phyloP scores from a whole-genome alignment of 371 early-diverging fungal genomes.

The Mortierella sp. region DNA sequence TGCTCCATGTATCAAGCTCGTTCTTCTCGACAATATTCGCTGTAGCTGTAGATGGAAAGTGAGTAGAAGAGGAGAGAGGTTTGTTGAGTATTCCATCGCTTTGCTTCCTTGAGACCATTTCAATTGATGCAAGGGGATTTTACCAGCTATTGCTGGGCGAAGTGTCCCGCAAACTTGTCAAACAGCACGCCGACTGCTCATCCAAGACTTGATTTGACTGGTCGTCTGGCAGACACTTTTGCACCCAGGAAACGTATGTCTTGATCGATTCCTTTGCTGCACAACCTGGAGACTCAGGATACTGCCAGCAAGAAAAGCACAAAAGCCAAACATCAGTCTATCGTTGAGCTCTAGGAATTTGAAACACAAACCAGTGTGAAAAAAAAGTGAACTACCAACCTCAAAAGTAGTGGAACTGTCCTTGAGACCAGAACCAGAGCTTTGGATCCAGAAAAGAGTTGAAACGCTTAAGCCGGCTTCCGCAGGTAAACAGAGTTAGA shows the following conservation, averaged over 20 bases:
- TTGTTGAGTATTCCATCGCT: background rate
- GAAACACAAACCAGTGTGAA: constrained; percentile 6
- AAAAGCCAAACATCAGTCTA: constrained; percentile 1
- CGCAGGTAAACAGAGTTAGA: constrained; percentile 28
- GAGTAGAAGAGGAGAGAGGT: background rate
- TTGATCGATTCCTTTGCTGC: constrained; percentile 17
- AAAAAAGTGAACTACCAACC: constrained; percentile 10
- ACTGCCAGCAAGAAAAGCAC: background rate
- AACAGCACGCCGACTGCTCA: constrained; percentile 29
- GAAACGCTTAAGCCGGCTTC: constrained; percentile 20
- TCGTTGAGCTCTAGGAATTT: background rate
- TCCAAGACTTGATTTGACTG: constrained; percentile 24
- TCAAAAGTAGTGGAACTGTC: constrained; percentile 31
- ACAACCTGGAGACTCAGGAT: constrained; percentile 32
- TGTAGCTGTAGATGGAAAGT: background rate
- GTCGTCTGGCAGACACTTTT: constrained; percentile 24
- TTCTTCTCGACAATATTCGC: constrained; percentile 23
- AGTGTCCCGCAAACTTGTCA: constrained; percentile 22
- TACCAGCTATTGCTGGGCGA: constrained; percentile 12
- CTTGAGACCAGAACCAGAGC: constrained; percentile 35
- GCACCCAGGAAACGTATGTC: constrained; percentile 25
- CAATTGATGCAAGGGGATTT: constrained; percentile 2
- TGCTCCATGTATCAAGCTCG: constrained; percentile 16
- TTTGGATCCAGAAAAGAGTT: constrained; percentile 36
- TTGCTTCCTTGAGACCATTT: background rate